Evolutionary conservation across 495 filamentous ascomycete genomes (phyloP).

Genomic region (Penicillium nucicola): DNA sequence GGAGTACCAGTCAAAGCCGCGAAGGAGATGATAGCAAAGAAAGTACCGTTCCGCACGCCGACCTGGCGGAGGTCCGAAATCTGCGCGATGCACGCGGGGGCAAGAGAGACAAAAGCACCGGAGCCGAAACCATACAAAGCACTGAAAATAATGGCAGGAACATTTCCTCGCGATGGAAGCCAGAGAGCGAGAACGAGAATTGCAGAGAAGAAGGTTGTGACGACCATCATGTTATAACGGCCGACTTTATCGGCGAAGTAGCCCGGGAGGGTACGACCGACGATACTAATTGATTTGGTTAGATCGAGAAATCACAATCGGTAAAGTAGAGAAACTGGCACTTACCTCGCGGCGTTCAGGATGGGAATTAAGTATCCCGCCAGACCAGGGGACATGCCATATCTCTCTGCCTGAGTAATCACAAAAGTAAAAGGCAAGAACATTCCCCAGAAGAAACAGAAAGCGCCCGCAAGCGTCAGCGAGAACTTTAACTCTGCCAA

Average conservation of each 20-base stretch:
- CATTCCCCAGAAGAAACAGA: constrained; percentile 69
- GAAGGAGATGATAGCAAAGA: constrained; percentile 61
- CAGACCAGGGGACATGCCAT: constrained; percentile 58
- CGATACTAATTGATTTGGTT: constrained; percentile 40
- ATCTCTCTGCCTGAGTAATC: constrained; percentile 51
- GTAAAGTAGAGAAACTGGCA: background rate
- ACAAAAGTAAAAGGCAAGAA: constrained; percentile 75
- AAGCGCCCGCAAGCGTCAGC: constrained; percentile 46
- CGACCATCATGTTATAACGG: constrained; percentile 69
- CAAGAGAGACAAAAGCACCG: constrained; percentile 66
- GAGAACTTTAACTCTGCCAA: constrained; percentile 56
- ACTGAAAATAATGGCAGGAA: constrained; percentile 62
- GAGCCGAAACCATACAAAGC: constrained; percentile 70
- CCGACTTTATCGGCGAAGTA: constrained; percentile 69
- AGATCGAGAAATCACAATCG: background rate
- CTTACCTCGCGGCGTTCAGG: constrained; percentile 65
- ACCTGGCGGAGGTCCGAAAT: constrained; percentile 72
- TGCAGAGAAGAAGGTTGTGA: constrained; percentile 55
- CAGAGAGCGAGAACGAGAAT: constrained; percentile 68
- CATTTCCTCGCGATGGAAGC: constrained; percentile 59
- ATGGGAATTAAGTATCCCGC: constrained; percentile 68
- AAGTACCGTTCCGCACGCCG: constrained; percentile 65
- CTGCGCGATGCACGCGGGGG: constrained; percentile 59
- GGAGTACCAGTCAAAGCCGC: constrained; percentile 68
- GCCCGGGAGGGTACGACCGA: constrained; percentile 74